phyloP scores from a whole-genome alignment of 1,139 yeast genomes.

The Blastobotrys arbuscula region DNA sequence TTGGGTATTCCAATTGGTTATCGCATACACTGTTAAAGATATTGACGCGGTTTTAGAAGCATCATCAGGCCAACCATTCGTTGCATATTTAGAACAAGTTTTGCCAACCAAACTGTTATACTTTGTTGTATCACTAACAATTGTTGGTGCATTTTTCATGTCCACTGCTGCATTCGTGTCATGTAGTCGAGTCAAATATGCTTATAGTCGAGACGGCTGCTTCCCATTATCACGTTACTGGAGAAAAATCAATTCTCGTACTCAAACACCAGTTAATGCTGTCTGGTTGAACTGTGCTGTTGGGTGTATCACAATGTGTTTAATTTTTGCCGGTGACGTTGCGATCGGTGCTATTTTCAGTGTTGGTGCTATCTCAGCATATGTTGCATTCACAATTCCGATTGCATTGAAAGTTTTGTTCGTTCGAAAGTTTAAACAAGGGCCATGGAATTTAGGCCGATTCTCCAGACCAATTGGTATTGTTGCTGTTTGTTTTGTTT shows the following conservation, averaged over 20 bases:
- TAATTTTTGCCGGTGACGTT: not conserved
- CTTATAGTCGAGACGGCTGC: conserved; percentile 2
- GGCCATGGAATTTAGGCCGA: not conserved
- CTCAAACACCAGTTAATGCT: not conserved
- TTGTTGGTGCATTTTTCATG: not conserved
- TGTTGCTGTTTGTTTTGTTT: not conserved
- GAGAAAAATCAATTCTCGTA: not conserved
- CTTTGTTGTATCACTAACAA: not conserved
- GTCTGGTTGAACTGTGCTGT: not conserved
- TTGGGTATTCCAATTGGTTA: not conserved
- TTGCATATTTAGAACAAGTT: not conserved
- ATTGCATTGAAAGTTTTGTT: not conserved
- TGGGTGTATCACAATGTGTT: not conserved
- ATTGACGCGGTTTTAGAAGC: not conserved
- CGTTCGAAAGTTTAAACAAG: not conserved
- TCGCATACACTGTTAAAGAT: not conserved
- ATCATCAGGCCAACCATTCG: not conserved
- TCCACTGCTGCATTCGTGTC: not conserved
- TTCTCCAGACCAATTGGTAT: not conserved
- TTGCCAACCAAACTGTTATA: not conserved
- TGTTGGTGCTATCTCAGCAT: not conserved
- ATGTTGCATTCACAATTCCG: not conserved
- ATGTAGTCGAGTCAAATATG: conserved; percentile 3
- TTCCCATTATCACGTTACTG: conserved; percentile 1
- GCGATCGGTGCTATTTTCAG: not conserved